phyloP scores from a whole-genome alignment of 495 filamentous ascomycete species.

The Podospora fimiseda region DNA sequence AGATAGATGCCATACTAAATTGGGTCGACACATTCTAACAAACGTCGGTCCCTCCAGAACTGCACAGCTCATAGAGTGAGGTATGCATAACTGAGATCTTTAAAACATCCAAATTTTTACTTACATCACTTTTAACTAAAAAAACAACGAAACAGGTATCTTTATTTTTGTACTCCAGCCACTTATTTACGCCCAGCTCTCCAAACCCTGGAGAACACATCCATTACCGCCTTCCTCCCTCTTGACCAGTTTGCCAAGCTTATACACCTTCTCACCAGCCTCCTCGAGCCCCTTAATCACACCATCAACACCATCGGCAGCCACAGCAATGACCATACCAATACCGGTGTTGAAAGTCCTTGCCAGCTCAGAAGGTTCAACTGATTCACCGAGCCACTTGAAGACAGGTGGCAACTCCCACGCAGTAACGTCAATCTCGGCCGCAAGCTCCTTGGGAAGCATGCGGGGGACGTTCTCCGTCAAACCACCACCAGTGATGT shows the following conservation, averaged over 20 bases:
- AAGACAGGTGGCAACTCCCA: conserved; percentile 75
- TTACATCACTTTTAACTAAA: no score
- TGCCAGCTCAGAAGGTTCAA: conserved; percentile 70
- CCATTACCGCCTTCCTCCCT: conserved; percentile 50
- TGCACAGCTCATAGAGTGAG: no score
- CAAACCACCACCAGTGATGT: conserved; percentile 93
- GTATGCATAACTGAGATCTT: no score
- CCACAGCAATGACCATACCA: conserved; percentile 84
- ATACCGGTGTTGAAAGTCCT: conserved; percentile 91
- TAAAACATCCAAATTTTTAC: no score
- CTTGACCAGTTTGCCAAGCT: conserved; percentile 61
- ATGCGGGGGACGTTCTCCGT: conserved; percentile 90
- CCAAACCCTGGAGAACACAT: conserved; percentile 62
- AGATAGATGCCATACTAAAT: no score
- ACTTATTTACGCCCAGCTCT: conserved; percentile 53
- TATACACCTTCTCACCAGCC: conserved; percentile 69
- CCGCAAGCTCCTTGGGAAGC: conserved; percentile 69
- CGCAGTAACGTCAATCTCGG: conserved; percentile 62
- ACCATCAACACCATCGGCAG: conserved; percentile 45
- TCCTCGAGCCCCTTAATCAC: conserved; percentile 48
- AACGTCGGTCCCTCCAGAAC: no score
- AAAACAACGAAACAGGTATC: no score
- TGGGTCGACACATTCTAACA: no score
- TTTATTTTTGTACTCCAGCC: no score
- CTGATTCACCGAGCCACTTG: conserved; percentile 72